Evolutionary conservation across 108 stramenopile species (phyloP), one percentile per base, ranked within the genome.

Genomic region (Stephanodiscus triporus): DNA sequence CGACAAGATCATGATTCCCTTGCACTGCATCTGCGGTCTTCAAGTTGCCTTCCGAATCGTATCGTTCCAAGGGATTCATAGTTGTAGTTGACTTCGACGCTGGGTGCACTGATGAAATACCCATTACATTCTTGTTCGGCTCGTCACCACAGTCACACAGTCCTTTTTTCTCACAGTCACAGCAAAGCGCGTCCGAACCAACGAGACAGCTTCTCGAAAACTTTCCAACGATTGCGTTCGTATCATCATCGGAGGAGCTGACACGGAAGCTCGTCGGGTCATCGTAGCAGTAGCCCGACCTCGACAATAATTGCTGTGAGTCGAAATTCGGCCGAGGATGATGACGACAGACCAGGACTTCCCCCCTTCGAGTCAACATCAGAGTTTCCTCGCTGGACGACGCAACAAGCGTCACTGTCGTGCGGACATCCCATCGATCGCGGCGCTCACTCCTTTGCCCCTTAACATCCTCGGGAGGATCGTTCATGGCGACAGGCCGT

Each of bases 321-420:
- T 30, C 6, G 24, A 40, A 22, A 57, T 45, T 16, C 43, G 16
- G 53, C 7, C 13, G 53, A 24, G 26, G 53, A 57, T 57, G 53
- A 57, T 57, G 55, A 57, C 86, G 69, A 70, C 86, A 89, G 24
- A 89, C 87, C 11, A 89, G 69, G 34, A 92, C 88, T 73, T 92
- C 91, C 29, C 91, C 91, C 8, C 80, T 81, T 8, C 87, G 63
- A 32, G 89, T 85, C 16, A 92, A 70, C 17, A 92, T 40, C 3
- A 88, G 26, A 11, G 91, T 87, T 75, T 91, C 91, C 11, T 78
- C 66, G 61, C 74, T 62, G 9, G 83, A 88, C 17, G 73, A 61
- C 10, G 55, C 73, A 19, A 66, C 43, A 27, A 59, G 1, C 37
- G 32, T 37, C 34, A 34, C 53, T 54, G 53, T 13, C 11, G 23